phyloP scores from a whole-genome alignment of 202 grass and related monocot genomes.

The Digitaria exilis region DNA sequence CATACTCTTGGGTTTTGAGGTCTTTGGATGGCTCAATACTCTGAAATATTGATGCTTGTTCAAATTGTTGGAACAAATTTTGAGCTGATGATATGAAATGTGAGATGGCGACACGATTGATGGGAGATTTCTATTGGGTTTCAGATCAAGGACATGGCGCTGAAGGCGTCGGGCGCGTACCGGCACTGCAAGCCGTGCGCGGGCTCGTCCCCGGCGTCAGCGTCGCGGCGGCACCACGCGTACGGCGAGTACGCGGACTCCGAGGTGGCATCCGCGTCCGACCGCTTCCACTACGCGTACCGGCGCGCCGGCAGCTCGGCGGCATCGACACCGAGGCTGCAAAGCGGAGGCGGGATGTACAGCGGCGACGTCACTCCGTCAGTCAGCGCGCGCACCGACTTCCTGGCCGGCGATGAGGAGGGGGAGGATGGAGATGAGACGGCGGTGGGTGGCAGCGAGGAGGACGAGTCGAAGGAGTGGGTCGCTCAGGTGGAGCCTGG shows the following conservation, averaged over 20 bases:
- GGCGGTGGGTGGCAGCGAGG: conserved; percentile 25
- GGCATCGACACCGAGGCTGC: conserved; percentile 54
- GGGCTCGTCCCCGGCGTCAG: conserved; percentile 31
- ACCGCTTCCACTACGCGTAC: conserved; percentile 72
- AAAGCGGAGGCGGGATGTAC: conserved; percentile 39
- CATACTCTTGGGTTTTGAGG: neutral
- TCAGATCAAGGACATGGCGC: conserved; percentile 80
- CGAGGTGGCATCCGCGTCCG: conserved; percentile 50
- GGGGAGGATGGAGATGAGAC: conserved; percentile 41
- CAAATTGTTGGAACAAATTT: conserved; percentile 2
- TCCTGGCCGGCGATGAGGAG: conserved; percentile 40
- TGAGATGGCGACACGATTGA: conserved; percentile 3
- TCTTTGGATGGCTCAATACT: conserved; percentile 9
- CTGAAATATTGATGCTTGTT: conserved; percentile 15
- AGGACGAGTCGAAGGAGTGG: conserved; percentile 72
- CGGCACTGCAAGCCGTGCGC: conserved; percentile 79
- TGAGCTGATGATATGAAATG: neutral
- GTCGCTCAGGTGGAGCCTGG: conserved; percentile 89
- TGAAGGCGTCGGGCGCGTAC: conserved; percentile 77
- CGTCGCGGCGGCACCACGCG: conserved; percentile 33
- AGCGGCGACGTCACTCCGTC: conserved; percentile 74
- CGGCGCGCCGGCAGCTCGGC: conserved; percentile 50
- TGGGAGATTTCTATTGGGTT: conserved; percentile 31
- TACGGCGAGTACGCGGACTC: conserved; percentile 44
- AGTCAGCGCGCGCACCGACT: conserved; percentile 63